A percentile compares a stretch with the other conserved stretches of the same genome.
Conservation (phyloP, 1,139 yeast genomes). For the Lodderomyces pseudojiufengensis region DNA sequence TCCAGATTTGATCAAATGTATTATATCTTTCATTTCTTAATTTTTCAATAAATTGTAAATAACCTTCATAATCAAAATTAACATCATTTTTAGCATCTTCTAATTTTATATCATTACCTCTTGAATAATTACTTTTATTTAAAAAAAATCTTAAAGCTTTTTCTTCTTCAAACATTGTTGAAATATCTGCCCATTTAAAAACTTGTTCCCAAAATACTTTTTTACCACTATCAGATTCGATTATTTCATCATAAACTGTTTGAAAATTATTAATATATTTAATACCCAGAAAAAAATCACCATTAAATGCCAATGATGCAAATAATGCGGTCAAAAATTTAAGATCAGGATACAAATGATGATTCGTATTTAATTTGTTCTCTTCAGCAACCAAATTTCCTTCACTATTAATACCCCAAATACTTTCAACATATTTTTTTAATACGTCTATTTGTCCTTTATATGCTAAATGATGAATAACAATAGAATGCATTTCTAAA, state of each 20-base stretch:
- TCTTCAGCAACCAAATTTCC: slow-evolving; percentile 18
- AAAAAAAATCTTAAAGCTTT: slow-evolving; percentile 26
- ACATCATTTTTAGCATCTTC: slow-evolving; percentile 31
- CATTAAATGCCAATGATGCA: slow-evolving; percentile 29
- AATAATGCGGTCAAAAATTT: slow-evolving; percentile 28
- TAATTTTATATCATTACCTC: slow-evolving; percentile 14
- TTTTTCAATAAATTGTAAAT: slow-evolving; percentile 25
- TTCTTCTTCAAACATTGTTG: slow-evolving; percentile 26
- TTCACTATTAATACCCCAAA: slow-evolving; percentile 29
- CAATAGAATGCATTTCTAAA: slow-evolving; percentile 23
- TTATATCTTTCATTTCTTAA: slow-evolving; percentile 25
- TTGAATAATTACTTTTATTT: slow-evolving; percentile 8
- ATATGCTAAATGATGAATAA: slow-evolving; percentile 35
- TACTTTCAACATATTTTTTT: slow-evolving; percentile 23
- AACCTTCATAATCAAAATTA: slow-evolving; percentile 41
- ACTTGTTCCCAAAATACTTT: slow-evolving; percentile 35
- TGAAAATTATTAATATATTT: slow-evolving; percentile 37
- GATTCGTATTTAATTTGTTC: slow-evolving; percentile 8
- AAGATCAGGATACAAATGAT: slow-evolving; percentile 27
- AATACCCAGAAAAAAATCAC: slow-evolving; percentile 30
- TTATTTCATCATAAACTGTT: slow-evolving; percentile 22
- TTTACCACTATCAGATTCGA: slow-evolving; percentile 18
- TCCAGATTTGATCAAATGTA: slow-evolving; percentile 34
- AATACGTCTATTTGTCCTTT: slow-evolving; percentile 24
- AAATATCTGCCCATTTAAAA: slow-evolving; percentile 35